Evolutionary conservation across 1,284 basidiomycete genomes (phyloP), one percentile per base, ranked within the genome.

Genomic region (Trametes polyzona): DNA sequence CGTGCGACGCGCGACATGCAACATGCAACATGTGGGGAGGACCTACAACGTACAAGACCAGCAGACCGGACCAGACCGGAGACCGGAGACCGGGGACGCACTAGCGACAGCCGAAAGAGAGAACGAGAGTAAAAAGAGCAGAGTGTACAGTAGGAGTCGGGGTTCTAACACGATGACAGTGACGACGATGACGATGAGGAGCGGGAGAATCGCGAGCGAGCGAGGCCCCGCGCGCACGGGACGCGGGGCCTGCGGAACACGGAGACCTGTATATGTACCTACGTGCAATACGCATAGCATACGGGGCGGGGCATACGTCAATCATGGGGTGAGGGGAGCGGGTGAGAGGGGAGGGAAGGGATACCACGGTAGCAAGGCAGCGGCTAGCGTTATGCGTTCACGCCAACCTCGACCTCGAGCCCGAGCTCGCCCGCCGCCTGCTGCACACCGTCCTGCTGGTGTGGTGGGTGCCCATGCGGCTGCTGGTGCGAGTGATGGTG

Each of bases 371-470:
- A 21, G 46, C 32, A 36, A 24, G 32, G 12, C 2, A 12, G 33
- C 10, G 10, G 21, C 10, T 12, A 36, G 23, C 30, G 44, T 36
- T 58, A 59, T 39, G 57, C 39, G 49, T 23, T 55, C 35, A 59
- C 48, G 49, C 49, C 46, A 21, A 59, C 52, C 42, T 55, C 42
- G 19, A 62, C 64, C 48, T 69, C 67, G 26, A 69, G 58, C 23
- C 53, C 53, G 23, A 55, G 53, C 32, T 55, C 46, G 62, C 65
- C 44, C 27, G 4, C 19, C 27, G 37, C 37, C 8, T 17, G 26
- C n/a, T 46, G 42, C n/a, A n/a, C 23, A 10, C 27, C 33, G 21
- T 41, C 36, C 35, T 53, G 43, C 33, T 42, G 40, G 11, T 33
- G 36, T 14, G 41, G 52, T 17, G 37, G 32, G 27, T 44, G 41